Evolutionary conservation across 345 rosid genomes (phyloP), one percentile per base, ranked within the genome.

Genomic region (Eutrema japonicum): DNA sequence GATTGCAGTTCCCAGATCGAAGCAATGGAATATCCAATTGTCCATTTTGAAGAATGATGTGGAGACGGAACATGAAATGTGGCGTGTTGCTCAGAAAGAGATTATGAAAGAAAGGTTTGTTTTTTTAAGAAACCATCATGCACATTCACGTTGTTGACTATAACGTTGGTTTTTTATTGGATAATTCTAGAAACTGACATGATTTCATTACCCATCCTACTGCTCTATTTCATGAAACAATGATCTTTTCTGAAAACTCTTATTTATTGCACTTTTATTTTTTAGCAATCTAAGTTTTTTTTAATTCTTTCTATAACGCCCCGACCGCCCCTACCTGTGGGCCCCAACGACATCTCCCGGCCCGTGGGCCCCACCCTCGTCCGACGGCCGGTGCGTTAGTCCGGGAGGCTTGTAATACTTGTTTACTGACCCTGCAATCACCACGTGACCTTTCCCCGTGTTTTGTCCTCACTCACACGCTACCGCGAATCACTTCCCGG

Each of bases 71-170:
- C 95, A 89, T 78, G 90, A 84, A 68, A 80, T 85, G 65, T 86
- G 97, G 92, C 87, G 86, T 52, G 58, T 82, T 77, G 89, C 96
- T 67, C 96, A 92, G 77, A 80, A 2, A 22, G 88, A 57, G 92
- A 94, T 75, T 94, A 94, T 66, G 98, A 94, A 85, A 83, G 96
- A 85, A 97, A 94, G 97, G 98, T 94, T 48, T 53, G 63, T 68
- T 65, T 51, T 43, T 43, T 30, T 13, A 57, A 11, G 16, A 42
- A 50, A 40, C 36, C 51, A 49, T 59, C 77, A 40, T 49, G 48
- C 36, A 73, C 65, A 22, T 74, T 48, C 35, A 26, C 2, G 66
- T 38, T 73, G 66, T 38, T 57, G 49, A 5, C 62, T 67, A 6
- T 30, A 29, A 53, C 38, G 18, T 35, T 50, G 68, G 53, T 61